Evolutionary conservation across 2,329 filamentous ascomycete genomes (phyloP), one percentile per base, ranked within the genome.

Genomic region (Penicillium sp.): DNA sequence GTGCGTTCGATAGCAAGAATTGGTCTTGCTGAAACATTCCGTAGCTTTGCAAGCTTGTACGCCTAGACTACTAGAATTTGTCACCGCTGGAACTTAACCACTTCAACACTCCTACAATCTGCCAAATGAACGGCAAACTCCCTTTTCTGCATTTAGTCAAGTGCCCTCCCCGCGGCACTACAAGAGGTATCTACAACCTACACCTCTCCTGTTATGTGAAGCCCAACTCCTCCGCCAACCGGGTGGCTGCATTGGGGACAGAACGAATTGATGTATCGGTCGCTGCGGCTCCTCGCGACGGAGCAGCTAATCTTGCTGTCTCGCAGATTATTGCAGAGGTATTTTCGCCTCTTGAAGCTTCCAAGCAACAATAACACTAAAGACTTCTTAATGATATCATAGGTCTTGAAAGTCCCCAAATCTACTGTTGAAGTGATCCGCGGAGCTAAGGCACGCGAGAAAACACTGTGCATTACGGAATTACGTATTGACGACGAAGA

Each of bases 281-380:
- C 2, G 75, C 87, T 0, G 87, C 86, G 0, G 86, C 82, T 61
- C 80, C 88, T 11, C 80, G 82, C 58, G 86, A 90, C 14, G 87
- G 87, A 14, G 86, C 89, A 68, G 84, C 88, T 5, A 91, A 91
- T 68, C 83, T 82, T 67, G 87, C 88, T 5, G 85, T 90, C 2
- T 74, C 85, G 48, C 77, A 82, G 37, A 73, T 90, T 5, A 75
- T 91, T 54, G 86, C 87, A 61, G 76, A 84, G 67, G 85, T 86
- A 64, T 61, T 73, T 60, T 11, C 31, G 47, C 27, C 8, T 14
- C 35, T 31, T 33, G 5, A 33, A 19, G n/a, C 35, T 39, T 4
- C 9, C n/a, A 5, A 39, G 5, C 19, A 39, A 9, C 16, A 19
- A 19, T 39, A n/a, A 8, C 14, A 5, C 37, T 4, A 24, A 43